Conservation (phyloP, 495 filamentous ascomycete species). For the Hypoxylon fuscum region DNA sequence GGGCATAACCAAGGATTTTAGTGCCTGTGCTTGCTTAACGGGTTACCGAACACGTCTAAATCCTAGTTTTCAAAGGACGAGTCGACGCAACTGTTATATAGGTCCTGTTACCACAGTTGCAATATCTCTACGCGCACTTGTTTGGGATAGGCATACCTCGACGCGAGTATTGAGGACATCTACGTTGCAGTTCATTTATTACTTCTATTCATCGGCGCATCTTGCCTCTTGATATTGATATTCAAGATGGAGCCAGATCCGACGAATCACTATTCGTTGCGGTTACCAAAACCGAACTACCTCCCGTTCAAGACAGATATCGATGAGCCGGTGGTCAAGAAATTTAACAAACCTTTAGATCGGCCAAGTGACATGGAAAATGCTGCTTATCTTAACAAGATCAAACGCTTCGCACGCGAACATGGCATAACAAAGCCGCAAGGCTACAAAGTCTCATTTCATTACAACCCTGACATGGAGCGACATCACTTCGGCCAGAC, state of each 20-base stretch:
- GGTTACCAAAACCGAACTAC: slow-evolving; percentile 60
- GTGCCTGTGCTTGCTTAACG: background rate
- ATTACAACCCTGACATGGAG: slow-evolving; percentile 95
- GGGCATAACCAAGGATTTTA: background rate
- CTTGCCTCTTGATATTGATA: slow-evolving; percentile 1
- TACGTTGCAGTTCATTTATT: no score
- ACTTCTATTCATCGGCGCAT: no score
- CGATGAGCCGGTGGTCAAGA: slow-evolving; percentile 70
- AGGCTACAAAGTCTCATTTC: slow-evolving; percentile 93
- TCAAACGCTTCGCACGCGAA: slow-evolving; percentile 70
- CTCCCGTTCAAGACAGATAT: slow-evolving; percentile 55
- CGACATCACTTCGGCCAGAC: slow-evolving; percentile 93
- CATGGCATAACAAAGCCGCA: slow-evolving; percentile 80
- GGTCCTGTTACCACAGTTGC: no score
- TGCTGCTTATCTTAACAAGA: slow-evolving; percentile 69
- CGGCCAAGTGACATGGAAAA: slow-evolving; percentile 64
- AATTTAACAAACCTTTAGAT: slow-evolving; percentile 66
- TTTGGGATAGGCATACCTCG: background rate
- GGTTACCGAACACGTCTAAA: background rate
- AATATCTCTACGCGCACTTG: background rate
- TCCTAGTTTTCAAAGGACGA: background rate
- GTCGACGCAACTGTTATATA: no score
- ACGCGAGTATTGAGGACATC: background rate
- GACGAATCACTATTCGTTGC: slow-evolving; percentile 43
- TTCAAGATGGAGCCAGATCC: slow-evolving; percentile 40